phyloP scores from a whole-genome alignment of 2,329 filamentous ascomycete genomes.

The Sporothrix brunneoviolacea region DNA sequence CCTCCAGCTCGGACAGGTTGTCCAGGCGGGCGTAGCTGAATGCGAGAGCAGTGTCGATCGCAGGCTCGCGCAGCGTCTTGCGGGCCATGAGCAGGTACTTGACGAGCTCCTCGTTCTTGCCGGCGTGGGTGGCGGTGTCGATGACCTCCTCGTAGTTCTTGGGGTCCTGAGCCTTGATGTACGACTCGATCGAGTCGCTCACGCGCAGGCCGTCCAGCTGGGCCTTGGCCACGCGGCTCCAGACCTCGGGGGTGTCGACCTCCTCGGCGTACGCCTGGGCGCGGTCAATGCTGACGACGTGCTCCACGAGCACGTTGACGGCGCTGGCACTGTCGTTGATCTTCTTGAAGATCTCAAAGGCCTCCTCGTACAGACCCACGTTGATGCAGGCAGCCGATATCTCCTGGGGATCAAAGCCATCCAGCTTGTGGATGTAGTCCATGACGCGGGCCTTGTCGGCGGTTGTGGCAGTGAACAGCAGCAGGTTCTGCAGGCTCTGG shows the following conservation, averaged over 20 bases:
- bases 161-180: conserved; percentile 90
- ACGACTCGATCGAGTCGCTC: conserved; percentile 88
- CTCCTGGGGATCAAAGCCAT: conserved; percentile 84
- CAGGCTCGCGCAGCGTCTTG: conserved; percentile 89
- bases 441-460: conserved; percentile 92
- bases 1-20: conserved; percentile 87
- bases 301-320: conserved; percentile 86
- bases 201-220: conserved; percentile 94
- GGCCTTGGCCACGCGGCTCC: conserved; percentile 97
- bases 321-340: conserved; percentile 81
- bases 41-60: conserved; percentile 87
- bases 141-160: conserved; percentile 95
- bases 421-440: conserved; percentile 90
- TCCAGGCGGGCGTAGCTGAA: conserved; percentile 91
- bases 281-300: conserved; percentile 96
- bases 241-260: conserved; percentile 88
- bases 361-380: conserved; percentile 91
- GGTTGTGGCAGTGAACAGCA: conserved; percentile 94
- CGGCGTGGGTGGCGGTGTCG: conserved; percentile 87
- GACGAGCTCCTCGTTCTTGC: conserved; percentile 96
- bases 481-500: conserved; percentile 87
- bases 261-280: conserved; percentile 93
- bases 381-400: conserved; percentile 91
- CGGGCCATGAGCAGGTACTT: conserved; percentile 96
- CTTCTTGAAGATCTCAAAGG: conserved; percentile 99